Evolutionary conservation across 1,284 basidiomycete species (phyloP), one percentile per base, ranked within the genome.

Genomic region (Erythrobasidium hasegawianum): DNA sequence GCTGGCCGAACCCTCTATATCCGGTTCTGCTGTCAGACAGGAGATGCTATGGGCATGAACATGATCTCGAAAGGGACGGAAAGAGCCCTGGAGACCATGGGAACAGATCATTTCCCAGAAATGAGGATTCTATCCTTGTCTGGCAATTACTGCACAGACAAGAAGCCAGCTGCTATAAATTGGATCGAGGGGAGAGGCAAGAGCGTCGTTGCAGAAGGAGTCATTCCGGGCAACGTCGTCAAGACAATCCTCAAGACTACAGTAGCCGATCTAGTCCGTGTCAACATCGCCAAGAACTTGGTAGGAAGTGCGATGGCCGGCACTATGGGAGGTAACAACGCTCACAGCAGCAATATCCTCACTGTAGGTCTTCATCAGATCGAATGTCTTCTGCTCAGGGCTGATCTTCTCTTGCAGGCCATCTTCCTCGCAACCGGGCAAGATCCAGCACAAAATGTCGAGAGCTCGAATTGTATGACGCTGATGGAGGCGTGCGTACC

Each of bases 31-130:
- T 97, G 93, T 1, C 67, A 87, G 83, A 98, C 96, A 0, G 96
- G 96, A 64, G 96, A 98, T 76, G 96, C 95, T 29, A 99, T 98
- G 95, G 95, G 95, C 38, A 98, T 99, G 96, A 99, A 99, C 82
- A 99, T 99, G 95, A 80, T 80, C 56, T 79, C 78, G 2, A 80
- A 80, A 71, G 93, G 93, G 7, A 92, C 90, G 9, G 96, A 98
- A 80, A 90, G 90, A 79, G 91, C 93, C 20, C 83, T 99, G 18
- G 89, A 88, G 74, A 83, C 83, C 38, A 84, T 98, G 82, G 69
- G 64, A 68, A 83, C 84, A 71, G 81, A 83, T 69, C 80, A 87
- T 75, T 98, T 92, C 82, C 95, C 95, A 2, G 86, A 88, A 64
- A 97, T 97, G 94, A 80, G 86, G 73, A 86, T 94, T n/a, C 83